Evolutionary conservation across 2,329 filamentous ascomycete genomes (phyloP).

Genomic region (Lachnellula suecica): DNA sequence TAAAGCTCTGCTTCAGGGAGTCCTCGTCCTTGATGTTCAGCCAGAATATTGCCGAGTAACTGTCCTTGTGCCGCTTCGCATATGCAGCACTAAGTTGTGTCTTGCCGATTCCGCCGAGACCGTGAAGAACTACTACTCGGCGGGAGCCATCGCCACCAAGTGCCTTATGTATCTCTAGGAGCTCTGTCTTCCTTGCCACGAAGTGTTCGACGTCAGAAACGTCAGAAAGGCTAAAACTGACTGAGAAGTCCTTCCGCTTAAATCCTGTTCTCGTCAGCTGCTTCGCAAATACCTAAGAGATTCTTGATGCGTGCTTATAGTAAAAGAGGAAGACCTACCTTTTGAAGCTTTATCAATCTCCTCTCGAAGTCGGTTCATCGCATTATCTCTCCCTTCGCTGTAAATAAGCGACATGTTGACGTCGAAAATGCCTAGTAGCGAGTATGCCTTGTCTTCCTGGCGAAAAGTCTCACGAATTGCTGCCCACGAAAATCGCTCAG

Average conservation of each 20-base stretch:
- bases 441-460: constrained; percentile 44
- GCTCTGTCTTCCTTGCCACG: constrained; percentile 33
- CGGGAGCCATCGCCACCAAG: constrained; percentile 26
- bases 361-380: constrained; percentile 35
- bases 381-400: constrained; percentile 34
- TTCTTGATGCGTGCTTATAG: background rate
- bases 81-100: constrained; percentile 42
- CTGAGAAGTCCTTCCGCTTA: constrained; percentile 27
- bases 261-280: constrained; percentile 21
- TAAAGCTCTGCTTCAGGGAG: constrained; percentile 31
- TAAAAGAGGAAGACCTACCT: constrained; percentile 5
- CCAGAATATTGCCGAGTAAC: constrained; percentile 20
- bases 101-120: constrained; percentile 45
- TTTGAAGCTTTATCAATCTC: constrained; percentile 30
- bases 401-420: constrained; percentile 46
- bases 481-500: constrained; percentile 39
- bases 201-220: constrained; percentile 30
- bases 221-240: constrained; percentile 30
- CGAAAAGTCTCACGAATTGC: constrained; percentile 33
- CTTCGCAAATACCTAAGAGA: background rate
- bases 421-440: constrained; percentile 42
- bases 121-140: constrained; percentile 25
- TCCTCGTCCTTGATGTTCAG: constrained; percentile 14
- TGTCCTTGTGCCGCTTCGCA: constrained; percentile 21
- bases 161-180: constrained; percentile 30